Evolutionary conservation across 2,329 filamentous ascomycete genomes (phyloP).

Genomic region (Cercospora berteroae): DNA sequence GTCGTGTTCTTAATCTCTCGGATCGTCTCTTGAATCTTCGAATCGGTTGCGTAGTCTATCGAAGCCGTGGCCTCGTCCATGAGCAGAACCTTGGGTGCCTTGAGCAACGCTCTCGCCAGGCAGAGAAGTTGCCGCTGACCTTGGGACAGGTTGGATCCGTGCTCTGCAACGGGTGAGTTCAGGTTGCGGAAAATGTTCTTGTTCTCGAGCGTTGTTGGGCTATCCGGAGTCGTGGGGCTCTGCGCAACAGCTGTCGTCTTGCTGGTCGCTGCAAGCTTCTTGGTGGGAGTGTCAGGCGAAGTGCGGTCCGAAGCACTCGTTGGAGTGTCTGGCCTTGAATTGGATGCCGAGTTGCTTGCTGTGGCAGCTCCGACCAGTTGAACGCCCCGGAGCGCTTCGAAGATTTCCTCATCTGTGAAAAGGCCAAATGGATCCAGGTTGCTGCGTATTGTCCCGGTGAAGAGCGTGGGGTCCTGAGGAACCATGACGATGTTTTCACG

Average conservation of each 20-base stretch:
- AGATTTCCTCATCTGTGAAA: slow-evolving; percentile 89
- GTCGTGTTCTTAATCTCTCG: slow-evolving; percentile 89
- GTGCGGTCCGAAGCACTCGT: slow-evolving; percentile 24
- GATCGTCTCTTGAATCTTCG: slow-evolving; percentile 94
- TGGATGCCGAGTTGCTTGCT: slow-evolving; percentile 45
- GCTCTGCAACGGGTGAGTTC: slow-evolving; percentile 78
- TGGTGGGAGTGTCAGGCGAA: slow-evolving; percentile 30
- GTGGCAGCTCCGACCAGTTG: slow-evolving; percentile 68
- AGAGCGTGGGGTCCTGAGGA: slow-evolving; percentile 92
- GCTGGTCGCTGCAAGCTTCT: slow-evolving; percentile 31
- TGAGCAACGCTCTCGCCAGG: slow-evolving; percentile 87
- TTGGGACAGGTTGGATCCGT: slow-evolving; percentile 90
- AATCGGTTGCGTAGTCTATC: slow-evolving; percentile 93
- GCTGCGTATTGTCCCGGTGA: slow-evolving; percentile 84
- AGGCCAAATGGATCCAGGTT: slow-evolving; percentile 90
- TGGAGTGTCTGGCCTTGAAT: slow-evolving; percentile 38
- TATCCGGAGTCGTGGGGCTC: slow-evolving; percentile 36
- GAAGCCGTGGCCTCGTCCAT: slow-evolving; percentile 99
- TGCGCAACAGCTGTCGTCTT: slow-evolving; percentile 39
- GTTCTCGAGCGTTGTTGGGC: slow-evolving; percentile 63
- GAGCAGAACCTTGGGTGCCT: slow-evolving; percentile 86
- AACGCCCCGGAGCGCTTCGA: slow-evolving; percentile 78
- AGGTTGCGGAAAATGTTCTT: slow-evolving; percentile 94
- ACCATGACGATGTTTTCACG: slow-evolving; percentile 95
- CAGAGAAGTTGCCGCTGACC: slow-evolving; percentile 94